phyloP scores from a whole-genome alignment of 331 rosid genomes.

The Malus hybrid region DNA sequence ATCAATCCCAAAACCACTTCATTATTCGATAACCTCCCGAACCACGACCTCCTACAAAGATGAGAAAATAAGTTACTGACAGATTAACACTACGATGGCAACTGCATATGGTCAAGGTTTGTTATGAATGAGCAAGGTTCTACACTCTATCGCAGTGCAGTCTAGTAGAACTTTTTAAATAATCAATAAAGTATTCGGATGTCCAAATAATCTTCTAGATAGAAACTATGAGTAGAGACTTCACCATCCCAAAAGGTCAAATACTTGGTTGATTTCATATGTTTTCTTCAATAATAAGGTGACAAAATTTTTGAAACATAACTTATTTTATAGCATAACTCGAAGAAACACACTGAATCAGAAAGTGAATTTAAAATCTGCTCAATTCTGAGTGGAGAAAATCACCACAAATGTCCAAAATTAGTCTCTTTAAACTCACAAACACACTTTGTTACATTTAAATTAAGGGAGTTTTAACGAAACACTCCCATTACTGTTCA shows the following conservation, averaged over 20 bases:
- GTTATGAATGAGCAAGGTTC: neutral
- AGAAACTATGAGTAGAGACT: neutral
- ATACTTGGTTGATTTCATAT: neutral
- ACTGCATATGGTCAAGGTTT: neutral
- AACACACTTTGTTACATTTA: neutral
- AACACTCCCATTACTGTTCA: too few relatives aligned
- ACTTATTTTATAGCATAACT: neutral
- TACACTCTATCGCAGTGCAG: neutral
- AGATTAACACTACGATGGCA: neutral
- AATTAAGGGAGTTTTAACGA: too few relatives aligned
- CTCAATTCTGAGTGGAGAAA: neutral
- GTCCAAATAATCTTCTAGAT: neutral
- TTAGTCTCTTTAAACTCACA: neutral
- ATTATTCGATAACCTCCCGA: constrained; percentile 28
- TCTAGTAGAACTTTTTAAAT: neutral
- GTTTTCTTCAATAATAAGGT: neutral
- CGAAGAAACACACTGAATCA: neutral
- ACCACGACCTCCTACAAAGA: constrained; percentile 59
- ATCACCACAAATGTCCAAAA: neutral
- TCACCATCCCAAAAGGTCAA: too few relatives aligned
- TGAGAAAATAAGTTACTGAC: constrained; percentile 7
- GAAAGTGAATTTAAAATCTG: neutral
- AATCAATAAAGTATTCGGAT: neutral
- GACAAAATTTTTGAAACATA: neutral
- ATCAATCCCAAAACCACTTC: constrained; percentile 59